phyloP scores from a whole-genome alignment of 257 asterid species.

The Solanum pennellii region DNA sequence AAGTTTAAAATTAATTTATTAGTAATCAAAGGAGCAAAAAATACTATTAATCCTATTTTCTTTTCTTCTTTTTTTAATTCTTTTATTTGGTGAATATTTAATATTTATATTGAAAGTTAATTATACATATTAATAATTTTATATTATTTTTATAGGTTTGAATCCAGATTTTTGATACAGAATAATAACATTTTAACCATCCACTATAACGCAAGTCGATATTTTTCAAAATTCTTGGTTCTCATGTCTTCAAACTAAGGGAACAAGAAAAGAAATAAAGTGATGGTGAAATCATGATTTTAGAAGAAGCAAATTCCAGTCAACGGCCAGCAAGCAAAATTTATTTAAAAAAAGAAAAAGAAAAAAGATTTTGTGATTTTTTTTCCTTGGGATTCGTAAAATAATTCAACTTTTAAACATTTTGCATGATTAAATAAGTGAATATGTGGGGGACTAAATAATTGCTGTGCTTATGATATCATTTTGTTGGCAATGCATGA shows the following conservation, averaged over 20 bases:
- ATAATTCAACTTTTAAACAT: neutral
- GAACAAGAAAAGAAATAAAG: slow-evolving; percentile 8
- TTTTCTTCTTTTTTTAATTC: neutral
- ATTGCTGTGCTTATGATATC: slow-evolving; percentile 40
- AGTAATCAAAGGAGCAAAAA: neutral
- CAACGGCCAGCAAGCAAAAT: slow-evolving; percentile 41
- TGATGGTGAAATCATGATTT: slow-evolving; percentile 17
- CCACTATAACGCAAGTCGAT: fast-evolving
- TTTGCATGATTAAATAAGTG: slow-evolving; percentile 2
- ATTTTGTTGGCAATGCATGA: slow-evolving; percentile 22
- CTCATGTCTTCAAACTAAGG: neutral
- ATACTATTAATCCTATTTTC: neutral
- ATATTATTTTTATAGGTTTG: neutral
- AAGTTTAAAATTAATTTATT: neutral
- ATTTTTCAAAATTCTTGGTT: neutral
- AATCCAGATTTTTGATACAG: neutral
- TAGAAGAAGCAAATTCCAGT: slow-evolving; percentile 29
- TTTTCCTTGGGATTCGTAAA: slow-evolving; percentile 44
- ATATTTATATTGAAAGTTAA: too few species aligned
- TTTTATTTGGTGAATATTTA: neutral
- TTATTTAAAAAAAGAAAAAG: neutral
- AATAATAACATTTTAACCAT: neutral
- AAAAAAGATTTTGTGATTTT: neutral
- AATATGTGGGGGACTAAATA: slow-evolving; percentile 59
- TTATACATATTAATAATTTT: neutral